phyloP scores from a whole-genome alignment of 345 rosid species.

The Eucalyptus tenuipes region DNA sequence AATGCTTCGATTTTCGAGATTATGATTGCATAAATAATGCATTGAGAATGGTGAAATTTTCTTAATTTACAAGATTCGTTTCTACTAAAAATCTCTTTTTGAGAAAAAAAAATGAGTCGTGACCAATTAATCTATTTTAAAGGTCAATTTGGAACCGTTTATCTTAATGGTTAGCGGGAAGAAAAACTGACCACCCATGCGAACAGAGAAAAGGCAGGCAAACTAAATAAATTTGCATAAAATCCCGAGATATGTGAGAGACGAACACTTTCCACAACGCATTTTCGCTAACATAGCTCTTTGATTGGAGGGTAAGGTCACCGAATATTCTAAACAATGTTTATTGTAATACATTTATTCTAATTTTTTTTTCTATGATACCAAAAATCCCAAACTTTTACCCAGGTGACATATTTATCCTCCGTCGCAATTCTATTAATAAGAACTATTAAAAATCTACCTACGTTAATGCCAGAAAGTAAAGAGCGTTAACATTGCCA shows the following conservation, averaged over 20 bases:
- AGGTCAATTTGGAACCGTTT: not conserved
- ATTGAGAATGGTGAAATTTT: not conserved
- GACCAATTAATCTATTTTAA: not conserved
- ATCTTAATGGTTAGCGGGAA: not conserved
- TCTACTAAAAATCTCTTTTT: not conserved
- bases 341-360: too few species aligned
- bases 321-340: too few species aligned
- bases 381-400: not conserved
- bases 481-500: not conserved
- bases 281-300: not conserved
- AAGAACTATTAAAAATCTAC: not conserved
- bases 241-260: not conserved
- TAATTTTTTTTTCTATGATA: too few species aligned
- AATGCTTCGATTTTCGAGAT: not conserved
- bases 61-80: not conserved
- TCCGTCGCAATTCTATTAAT: not conserved
- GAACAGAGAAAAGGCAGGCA: not conserved
- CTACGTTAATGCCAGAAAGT: not conserved
- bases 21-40: not conserved
- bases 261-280: not conserved
- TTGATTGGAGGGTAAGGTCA: not conserved
- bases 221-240: not conserved
- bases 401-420: fast-evolving
- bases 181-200: not conserved
- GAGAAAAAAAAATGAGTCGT: not conserved